These are phyloP conservation scores for Avena atlantica DNA, from an alignment of 176 grass and related monocot species.

Conservation along the genomic window DNA sequence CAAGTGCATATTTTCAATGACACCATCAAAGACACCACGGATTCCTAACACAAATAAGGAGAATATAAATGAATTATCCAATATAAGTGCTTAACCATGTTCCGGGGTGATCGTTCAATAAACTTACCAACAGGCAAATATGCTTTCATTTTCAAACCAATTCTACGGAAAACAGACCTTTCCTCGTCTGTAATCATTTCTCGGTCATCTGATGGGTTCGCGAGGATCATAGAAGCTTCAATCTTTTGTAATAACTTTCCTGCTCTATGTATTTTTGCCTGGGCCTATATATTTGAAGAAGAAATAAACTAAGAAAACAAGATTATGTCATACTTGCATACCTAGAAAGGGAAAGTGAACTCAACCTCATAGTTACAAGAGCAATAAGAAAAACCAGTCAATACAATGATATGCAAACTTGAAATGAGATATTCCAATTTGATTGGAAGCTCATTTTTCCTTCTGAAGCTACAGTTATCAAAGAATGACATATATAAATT, in stretches of 20 bases:
- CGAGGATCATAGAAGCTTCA: conserved; percentile 82
- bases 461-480: conserved; percentile 20
- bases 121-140: conserved; percentile 91
- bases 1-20: conserved; percentile 99
- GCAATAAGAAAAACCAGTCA: not conserved
- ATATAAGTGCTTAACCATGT: conserved; percentile 16
- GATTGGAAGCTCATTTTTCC: not conserved
- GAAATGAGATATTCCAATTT: conserved; percentile 15
- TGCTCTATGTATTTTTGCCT: conserved; percentile 77
- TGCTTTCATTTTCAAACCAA: conserved; percentile 88
- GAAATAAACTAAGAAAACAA: not conserved
- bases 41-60: conserved; percentile 59
- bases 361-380: conserved; percentile 27
- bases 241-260: conserved; percentile 74
- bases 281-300: conserved; percentile 59
- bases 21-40: conserved; percentile 93
- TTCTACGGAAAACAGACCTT: conserved; percentile 89
- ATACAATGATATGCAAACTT: not conserved
- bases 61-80: conserved; percentile 22
- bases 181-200: conserved; percentile 97
- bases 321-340: conserved; percentile 1
- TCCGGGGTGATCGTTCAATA: conserved; percentile 25
- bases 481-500: conserved; percentile 33
- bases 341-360: conserved; percentile 18
- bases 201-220: conserved; percentile 68